Evolutionary conservation across 352 stramenopile genomes (phyloP).

Genomic region (Globisporangium takayamanum): DNA sequence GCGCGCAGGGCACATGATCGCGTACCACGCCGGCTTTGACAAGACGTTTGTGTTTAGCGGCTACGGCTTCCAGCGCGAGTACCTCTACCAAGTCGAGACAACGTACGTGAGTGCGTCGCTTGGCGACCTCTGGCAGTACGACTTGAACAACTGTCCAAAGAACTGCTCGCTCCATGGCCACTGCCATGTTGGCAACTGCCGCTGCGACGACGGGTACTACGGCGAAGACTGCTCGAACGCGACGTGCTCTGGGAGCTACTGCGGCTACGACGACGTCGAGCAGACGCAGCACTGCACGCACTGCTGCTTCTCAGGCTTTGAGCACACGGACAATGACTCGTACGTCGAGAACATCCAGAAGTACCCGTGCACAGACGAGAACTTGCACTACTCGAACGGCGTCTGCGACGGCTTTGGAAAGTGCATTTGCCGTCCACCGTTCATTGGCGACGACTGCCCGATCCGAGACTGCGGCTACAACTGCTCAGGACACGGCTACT

Average conservation of each 20-base stretch:
- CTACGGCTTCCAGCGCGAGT: slow-evolving; percentile 63
- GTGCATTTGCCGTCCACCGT: slow-evolving; percentile 93
- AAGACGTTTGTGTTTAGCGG: slow-evolving; percentile 90
- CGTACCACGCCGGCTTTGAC: slow-evolving; percentile 63
- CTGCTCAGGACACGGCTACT: slow-evolving; percentile 93
- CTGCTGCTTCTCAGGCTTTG: slow-evolving; percentile 89
- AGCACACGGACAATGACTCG: slow-evolving; percentile 82
- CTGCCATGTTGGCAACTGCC: slow-evolving; percentile 90
- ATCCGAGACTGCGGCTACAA: slow-evolving; percentile 92
- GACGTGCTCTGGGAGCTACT: slow-evolving; percentile 91
- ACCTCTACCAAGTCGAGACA: slow-evolving; percentile 45
- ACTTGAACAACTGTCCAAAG: slow-evolving; percentile 86
- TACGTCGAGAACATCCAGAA: slow-evolving; percentile 91
- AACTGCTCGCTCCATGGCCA: slow-evolving; percentile 92
- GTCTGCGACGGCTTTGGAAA: slow-evolving; percentile 95
- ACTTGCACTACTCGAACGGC: slow-evolving; percentile 89
- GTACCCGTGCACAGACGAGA: slow-evolving; percentile 71
- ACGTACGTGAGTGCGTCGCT: slow-evolving; percentile 57
- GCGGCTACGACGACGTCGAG: slow-evolving; percentile 84
- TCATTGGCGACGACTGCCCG: slow-evolving; percentile 89
- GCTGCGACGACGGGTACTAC: slow-evolving; percentile 94
- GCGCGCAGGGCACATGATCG: slow-evolving; percentile 75
- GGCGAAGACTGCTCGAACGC: slow-evolving; percentile 95
- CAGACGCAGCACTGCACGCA: slow-evolving; percentile 88
- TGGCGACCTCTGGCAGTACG: slow-evolving; percentile 89